These are phyloP conservation scores for Solanum sitiens DNA, from an alignment of 257 asterid species.

Conservation along the genomic window DNA sequence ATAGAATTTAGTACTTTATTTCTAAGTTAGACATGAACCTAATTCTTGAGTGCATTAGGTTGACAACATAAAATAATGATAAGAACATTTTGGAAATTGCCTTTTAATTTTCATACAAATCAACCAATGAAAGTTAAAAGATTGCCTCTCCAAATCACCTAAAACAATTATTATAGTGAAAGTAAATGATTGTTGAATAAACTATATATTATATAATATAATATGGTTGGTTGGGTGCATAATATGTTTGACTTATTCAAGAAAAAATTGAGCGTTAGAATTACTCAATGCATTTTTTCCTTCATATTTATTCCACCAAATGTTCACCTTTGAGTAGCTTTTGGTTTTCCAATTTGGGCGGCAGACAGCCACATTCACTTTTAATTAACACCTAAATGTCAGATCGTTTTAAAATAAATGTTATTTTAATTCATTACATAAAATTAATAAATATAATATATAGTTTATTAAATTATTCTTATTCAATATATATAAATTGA, in stretches of 20 bases:
- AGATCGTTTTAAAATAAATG: background rate
- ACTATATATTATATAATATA: background rate
- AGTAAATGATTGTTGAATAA: background rate
- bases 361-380: background rate
- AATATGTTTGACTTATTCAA: slow-evolving; percentile 16
- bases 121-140: background rate
- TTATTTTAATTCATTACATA: too few relatives aligned
- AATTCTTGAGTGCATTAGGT: background rate
- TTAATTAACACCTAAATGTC: slow-evolving; percentile 10
- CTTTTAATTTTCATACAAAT: background rate
- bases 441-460: background rate
- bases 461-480: background rate
- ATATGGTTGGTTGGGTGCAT: background rate
- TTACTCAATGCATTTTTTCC: slow-evolving; percentile 29
- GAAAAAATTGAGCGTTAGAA: slow-evolving; percentile 27
- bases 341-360: slow-evolving; percentile 7
- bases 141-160: background rate
- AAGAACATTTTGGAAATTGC: background rate
- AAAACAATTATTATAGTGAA: background rate
- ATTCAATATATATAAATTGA: too few relatives aligned
- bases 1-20: background rate
- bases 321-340: slow-evolving; percentile 29
- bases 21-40: background rate
- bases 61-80: background rate
- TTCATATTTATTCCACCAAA: slow-evolving; percentile 20